Conservation (phyloP, 345 rosid genomes). For the Microcos paniculata region DNA sequence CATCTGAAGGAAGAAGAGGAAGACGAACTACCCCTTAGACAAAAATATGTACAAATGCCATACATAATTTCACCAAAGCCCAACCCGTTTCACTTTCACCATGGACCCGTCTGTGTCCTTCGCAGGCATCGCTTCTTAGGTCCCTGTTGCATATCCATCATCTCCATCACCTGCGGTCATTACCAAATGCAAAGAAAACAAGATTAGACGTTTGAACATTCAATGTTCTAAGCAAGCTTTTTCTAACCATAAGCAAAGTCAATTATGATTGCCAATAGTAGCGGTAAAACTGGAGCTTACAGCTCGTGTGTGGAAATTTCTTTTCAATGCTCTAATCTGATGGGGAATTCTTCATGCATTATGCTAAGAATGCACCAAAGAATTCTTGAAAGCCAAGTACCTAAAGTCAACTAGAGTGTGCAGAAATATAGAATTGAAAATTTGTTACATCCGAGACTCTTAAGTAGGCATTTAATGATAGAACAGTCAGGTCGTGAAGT, state of each 20-base stretch:
- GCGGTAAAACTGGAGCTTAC: neutral
- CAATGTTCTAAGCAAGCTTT: neutral
- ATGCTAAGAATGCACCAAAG: too few species aligned
- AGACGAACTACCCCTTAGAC: slow-evolving; percentile 15
- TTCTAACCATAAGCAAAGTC: neutral
- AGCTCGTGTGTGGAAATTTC: neutral
- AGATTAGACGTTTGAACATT: neutral
- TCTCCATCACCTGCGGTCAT: slow-evolving; percentile 56
- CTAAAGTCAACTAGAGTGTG: neutral
- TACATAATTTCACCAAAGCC: slow-evolving; percentile 19
- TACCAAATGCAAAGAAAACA: neutral
- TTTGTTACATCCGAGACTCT: neutral
- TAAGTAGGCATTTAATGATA: neutral
- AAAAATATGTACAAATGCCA: slow-evolving; percentile 42
- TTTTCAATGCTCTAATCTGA: too few species aligned
- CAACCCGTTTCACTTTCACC: slow-evolving; percentile 45
- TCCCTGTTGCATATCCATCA: slow-evolving; percentile 52
- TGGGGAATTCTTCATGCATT: too few species aligned
- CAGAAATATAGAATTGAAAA: too few species aligned
- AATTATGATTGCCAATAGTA: neutral
- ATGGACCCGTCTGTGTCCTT: slow-evolving; percentile 86
- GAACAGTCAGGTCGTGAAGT: neutral
- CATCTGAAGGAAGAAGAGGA: slow-evolving; percentile 30
- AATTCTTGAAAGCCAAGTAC: too few species aligned
- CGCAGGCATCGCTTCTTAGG: slow-evolving; percentile 61